Evolutionary conservation across 2,329 filamentous ascomycete genomes (phyloP).

Genomic region (Fusarium sp.): DNA sequence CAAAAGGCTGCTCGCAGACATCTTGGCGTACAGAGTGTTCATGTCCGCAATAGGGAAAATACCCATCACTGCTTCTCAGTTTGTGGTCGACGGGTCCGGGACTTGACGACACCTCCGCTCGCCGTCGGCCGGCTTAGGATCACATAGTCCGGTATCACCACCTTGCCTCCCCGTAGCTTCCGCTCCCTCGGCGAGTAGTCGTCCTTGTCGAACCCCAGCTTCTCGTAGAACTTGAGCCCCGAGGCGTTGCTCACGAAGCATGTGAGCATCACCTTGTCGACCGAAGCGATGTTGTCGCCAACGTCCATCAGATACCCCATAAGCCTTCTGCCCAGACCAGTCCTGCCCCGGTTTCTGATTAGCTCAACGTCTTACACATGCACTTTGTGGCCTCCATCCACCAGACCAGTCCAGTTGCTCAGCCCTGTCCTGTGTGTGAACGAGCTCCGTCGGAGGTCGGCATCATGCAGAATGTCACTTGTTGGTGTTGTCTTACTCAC

Average conservation of each 20-base stretch:
- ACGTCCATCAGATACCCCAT: slow-evolving; percentile 67
- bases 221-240: slow-evolving; percentile 71
- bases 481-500: slow-evolving; percentile 48
- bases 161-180: slow-evolving; percentile 65
- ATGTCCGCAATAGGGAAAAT: not conserved
- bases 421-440: not conserved
- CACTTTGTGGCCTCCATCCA: not conserved
- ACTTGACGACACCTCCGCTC: slow-evolving; percentile 10
- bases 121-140: slow-evolving; percentile 66
- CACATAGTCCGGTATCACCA: slow-evolving; percentile 67
- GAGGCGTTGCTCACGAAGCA: slow-evolving; percentile 73
- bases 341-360: slow-evolving; percentile 52
- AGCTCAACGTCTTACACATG: slow-evolving; percentile 14
- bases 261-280: slow-evolving; percentile 79
- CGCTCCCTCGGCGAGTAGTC: slow-evolving; percentile 66
- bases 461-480: not conserved
- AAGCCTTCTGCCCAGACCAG: slow-evolving; percentile 71
- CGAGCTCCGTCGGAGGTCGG: slow-evolving; percentile 6
- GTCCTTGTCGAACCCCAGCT: slow-evolving; percentile 68
- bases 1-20: not conserved
- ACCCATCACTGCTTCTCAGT: not conserved
- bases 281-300: slow-evolving; percentile 64
- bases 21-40: not conserved
- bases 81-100: slow-evolving; percentile 25
- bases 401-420: not conserved